Conservation (phyloP, 176 grass and related monocot genomes). For the Pontederia paniculata region DNA sequence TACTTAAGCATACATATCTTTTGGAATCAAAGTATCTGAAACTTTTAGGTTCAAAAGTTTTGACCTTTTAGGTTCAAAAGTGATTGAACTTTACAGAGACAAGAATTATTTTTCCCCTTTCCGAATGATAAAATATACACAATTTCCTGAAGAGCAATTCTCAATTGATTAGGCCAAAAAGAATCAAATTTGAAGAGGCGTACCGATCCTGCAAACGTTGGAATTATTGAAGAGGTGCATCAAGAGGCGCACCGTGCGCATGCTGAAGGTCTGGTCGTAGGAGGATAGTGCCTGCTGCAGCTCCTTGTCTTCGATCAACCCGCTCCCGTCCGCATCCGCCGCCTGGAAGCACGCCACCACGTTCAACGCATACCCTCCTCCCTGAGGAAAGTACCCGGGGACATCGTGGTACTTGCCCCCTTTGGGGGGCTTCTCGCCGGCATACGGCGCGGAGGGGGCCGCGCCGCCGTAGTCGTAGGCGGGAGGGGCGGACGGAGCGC, state of each 20-base stretch:
- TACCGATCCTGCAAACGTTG: slow-evolving; percentile 79
- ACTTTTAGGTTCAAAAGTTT: no score
- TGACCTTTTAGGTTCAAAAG: no score
- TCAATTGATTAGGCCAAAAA: no score
- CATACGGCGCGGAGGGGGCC: background rate
- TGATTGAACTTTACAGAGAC: no score
- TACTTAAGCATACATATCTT: no score
- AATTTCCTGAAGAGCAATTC: no score
- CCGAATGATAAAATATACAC: no score
- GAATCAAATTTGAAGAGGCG: background rate
- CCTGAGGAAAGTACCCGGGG: background rate
- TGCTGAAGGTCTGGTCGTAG: slow-evolving; percentile 75
- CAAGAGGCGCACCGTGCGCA: slow-evolving; percentile 84
- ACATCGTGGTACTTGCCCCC: background rate
- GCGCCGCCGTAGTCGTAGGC: background rate
- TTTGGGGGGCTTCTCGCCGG: background rate
- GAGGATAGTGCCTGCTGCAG: slow-evolving; percentile 76
- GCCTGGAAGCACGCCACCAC: slow-evolving; percentile 90
- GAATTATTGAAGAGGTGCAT: slow-evolving; percentile 94
- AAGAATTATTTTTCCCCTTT: no score
- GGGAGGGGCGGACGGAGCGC: slow-evolving; percentile 12
- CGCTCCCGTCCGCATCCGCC: slow-evolving; percentile 76
- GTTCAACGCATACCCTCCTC: slow-evolving; percentile 26
- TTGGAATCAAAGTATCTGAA: no score
- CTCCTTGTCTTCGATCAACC: slow-evolving; percentile 94